Base-by-base conservation (phyloP, 768 basidiomycete genomes). In the Lentinula lateritia region DNA sequence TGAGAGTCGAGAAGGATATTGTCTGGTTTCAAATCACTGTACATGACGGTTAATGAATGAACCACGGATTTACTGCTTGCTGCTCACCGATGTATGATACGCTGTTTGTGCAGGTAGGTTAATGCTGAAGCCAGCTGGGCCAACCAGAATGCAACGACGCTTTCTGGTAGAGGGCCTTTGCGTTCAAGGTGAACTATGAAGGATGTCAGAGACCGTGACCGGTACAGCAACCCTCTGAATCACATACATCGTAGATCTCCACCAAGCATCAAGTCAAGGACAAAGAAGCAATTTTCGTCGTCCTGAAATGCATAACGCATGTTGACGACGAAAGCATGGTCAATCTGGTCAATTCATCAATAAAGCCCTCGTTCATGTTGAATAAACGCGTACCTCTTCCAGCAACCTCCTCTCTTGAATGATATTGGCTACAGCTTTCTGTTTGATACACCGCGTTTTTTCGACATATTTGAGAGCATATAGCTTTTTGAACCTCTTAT, bases 401-500 rank as follows among this genome's bases (percentile, higher is more conserved):
- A 98, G 78, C 48, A 98, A 77, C 54, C 93, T 81, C 35, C 95
- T 84, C 74, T 98, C 95, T 74, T 98, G 95, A 60, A 98, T 92
- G 67, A 93, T 88, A 71, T 97, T 95, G 28, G 90, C 91, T 9
- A 95, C 84, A 10, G 95, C 93, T 73, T 90, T 92, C 78, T 94
- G 93, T 70, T 88, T 88, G 63, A 94, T 88, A 73, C 94, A 92
- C 70, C 87, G 88, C 50, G 92, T 82, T 75, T 98, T 98, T 75
- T 98, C 95, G 78, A 98, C 95, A 77, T 98, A 98, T 71, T 98
- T 98, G 76, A 98, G 86, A 20, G 95, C 95, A 71, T 92, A 97
- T 1, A 98, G 81, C 67, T 93, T 86, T 71, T 94, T 95, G 2
- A 92, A 85, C 70, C 88, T 87, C 73, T 96, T 97, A 78, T 97